Evolutionary conservation across 176 grass and related monocot species (phyloP).

Genomic region (Dactylis glomerata): DNA sequence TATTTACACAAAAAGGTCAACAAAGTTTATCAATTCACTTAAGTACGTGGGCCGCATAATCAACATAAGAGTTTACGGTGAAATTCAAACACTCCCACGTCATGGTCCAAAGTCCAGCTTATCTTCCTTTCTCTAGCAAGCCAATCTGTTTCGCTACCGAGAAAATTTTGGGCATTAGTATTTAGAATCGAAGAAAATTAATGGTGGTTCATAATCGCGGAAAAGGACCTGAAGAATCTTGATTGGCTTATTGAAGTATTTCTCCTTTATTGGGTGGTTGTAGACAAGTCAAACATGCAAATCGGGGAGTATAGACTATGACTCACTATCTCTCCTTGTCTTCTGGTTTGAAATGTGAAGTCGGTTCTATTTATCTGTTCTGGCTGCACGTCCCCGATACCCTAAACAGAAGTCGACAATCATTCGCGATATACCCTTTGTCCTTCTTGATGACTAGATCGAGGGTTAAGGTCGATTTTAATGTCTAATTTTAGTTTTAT

Average conservation of each 20-base stretch:
- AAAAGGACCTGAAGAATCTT: neutral
- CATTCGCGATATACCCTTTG: no score
- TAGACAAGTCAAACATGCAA: neutral
- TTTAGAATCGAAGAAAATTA: neutral
- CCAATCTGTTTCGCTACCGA: neutral
- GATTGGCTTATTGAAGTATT: neutral
- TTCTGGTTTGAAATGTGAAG: no score
- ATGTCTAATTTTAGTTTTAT: no score
- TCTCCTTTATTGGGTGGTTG: neutral
- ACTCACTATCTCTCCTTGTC: no score
- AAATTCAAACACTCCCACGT: neutral
- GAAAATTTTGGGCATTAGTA: neutral
- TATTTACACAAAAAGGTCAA: no score
- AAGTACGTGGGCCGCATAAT: neutral
- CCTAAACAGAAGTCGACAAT: no score
- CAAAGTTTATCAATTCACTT: no score
- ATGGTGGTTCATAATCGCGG: neutral
- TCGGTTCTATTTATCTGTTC: no score
- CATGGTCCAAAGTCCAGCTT: neutral
- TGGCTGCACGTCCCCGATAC: no score
- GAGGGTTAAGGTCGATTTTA: no score
- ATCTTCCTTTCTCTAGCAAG: neutral
- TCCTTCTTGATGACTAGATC: no score
- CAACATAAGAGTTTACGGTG: neutral
- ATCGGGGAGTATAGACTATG: no score